Base-by-base conservation (phyloP, 208 protist genomes). In the Crithidia bombi region DNA sequence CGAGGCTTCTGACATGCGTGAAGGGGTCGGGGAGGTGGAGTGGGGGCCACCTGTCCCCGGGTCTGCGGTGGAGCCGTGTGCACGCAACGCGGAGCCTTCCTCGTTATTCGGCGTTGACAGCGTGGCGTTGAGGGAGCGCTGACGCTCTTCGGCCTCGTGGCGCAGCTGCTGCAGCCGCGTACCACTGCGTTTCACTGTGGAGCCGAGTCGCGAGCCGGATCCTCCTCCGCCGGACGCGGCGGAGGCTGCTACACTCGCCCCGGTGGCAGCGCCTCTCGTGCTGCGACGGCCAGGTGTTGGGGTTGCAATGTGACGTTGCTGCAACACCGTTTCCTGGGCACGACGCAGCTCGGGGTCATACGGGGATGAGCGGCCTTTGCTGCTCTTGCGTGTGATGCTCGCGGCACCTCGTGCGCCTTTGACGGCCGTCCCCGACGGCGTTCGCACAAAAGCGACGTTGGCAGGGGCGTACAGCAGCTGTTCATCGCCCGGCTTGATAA, bases 401-500 rank as follows among this genome's bases (percentile, higher is more conserved):
- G 41, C 41, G 32, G 4, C 36, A 61, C 36, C 65, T 35, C 52
- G 68, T 47, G 23, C 52, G 5, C 57, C 57, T 23, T 62, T 70
- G 58, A 68, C 57, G 46, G 36, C 62, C 6, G 32, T 59, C 5
- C 49, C 47, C 10, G 56, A 69, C 15, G 32, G 43, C n/a, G 67
- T 73, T 23, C 50, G 62, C 14, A 33, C 64, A 7, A 50, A 72
- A 54, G 26, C 46, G 28, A 64, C 25, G 41, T 38, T 54, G 30
- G 36, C 11, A 25, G 69, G 23, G 15, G 65, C 73, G 72, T 93
- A 95, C 30, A 95, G 74, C 26, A 90, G 66, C 32, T 84, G 76
- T 71, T 95, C 87, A 54, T 95, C 90, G 12, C 81, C 85, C 7
- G 79, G 81, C 47, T 83, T 80, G n/a, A 95, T 73, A 46, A 95